These are phyloP conservation scores for Suillus plorans DNA, from an alignment of 768 basidiomycete species.

Conservation along the genomic window DNA sequence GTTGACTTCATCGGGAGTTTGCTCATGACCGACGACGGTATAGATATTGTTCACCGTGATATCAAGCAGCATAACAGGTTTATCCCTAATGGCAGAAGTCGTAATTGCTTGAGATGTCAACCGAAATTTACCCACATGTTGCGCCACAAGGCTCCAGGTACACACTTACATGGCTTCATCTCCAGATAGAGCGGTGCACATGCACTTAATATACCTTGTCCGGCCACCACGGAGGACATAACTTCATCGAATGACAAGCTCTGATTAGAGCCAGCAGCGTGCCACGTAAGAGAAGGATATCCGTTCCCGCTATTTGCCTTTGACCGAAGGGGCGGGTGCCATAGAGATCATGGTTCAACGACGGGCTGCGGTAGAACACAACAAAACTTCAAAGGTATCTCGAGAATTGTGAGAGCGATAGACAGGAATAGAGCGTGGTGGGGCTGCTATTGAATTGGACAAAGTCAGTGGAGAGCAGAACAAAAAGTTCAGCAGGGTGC, in stretches of 20 bases:
- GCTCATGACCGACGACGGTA: slow-evolving; percentile 20
- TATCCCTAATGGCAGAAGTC: slow-evolving; percentile 7
- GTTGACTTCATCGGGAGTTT: slow-evolving; percentile 18
- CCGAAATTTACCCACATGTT: slow-evolving; percentile 22
- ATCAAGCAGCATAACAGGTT: slow-evolving; percentile 3
- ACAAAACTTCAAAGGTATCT: slow-evolving; percentile 10
- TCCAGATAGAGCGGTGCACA: slow-evolving; percentile 5
- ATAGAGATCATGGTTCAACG: slow-evolving; percentile 13
- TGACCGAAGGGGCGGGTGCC: slow-evolving; percentile 13
- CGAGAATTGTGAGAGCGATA: neutral
- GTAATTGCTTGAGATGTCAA: slow-evolving; percentile 18
- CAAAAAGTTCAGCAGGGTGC: neutral
- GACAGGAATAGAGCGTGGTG: neutral
- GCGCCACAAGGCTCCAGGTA: neutral
- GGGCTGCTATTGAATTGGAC: no score
- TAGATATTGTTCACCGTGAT: slow-evolving; percentile 15
- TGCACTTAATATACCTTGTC: slow-evolving; percentile 4
- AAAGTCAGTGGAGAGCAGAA: neutral
- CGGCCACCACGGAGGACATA: slow-evolving; percentile 2
- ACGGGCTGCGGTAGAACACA: slow-evolving; percentile 9
- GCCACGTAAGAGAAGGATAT: slow-evolving; percentile 24
- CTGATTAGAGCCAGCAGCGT: slow-evolving; percentile 17
- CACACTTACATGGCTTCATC: neutral
- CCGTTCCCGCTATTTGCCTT: slow-evolving; percentile 7
- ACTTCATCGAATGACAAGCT: neutral